Base-by-base conservation (phyloP, 2,329 filamentous ascomycete genomes). In the Onygenales sp. region DNA sequence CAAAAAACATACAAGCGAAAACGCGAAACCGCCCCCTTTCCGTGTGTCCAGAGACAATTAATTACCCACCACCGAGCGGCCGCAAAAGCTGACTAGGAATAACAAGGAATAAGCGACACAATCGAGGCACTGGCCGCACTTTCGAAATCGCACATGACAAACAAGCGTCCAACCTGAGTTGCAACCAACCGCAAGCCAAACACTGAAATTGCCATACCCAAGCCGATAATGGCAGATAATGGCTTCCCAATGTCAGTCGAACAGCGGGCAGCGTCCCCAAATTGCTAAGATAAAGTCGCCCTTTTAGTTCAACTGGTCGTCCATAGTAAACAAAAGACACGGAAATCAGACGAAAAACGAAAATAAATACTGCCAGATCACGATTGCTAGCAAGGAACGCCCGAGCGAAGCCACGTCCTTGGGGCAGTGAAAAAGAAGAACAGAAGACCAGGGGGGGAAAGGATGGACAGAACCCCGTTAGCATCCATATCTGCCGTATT, bases 191-290 rank as follows among this genome's bases (percentile, higher is more conserved):
- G 41, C 45, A 48, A 49, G 60, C 60, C 59, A 58, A 58, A 60
- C 59, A 58, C 50, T 53, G 32, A 59, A 61, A 55, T 58, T 55
- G 60, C 55, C 61, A 57, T 57, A 58, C 55, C 57, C 59, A 60
- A 60, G 63, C 62, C 58, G 54, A 53, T 55, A 60, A 59, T 58
- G 56, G 58, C 58, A 45, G 55, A 57, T 55, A 61, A 57, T 55
- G 54, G 52, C 48, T 51, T 58, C 21, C 54, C 55, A 55, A 53
- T 39, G 49, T 57, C 47, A 50, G 51, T 60, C 53, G 56, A 61
- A 57, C 55, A 55, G 54, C 50, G 48, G 54, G 56, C 55, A 57
- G 55, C 52, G 39, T 57, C 58, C 59, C 60, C 58, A 63, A 63
- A 50, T 52, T 48, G 45, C 48, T 35, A 39, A 39, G 52, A 50